Percentiles rank a stretch among this genome's conserved stretches.
These are phyloP conservation scores for Barnettozyma pratensis DNA, from an alignment of 805 yeast genomes.

Conservation along the genomic window DNA sequence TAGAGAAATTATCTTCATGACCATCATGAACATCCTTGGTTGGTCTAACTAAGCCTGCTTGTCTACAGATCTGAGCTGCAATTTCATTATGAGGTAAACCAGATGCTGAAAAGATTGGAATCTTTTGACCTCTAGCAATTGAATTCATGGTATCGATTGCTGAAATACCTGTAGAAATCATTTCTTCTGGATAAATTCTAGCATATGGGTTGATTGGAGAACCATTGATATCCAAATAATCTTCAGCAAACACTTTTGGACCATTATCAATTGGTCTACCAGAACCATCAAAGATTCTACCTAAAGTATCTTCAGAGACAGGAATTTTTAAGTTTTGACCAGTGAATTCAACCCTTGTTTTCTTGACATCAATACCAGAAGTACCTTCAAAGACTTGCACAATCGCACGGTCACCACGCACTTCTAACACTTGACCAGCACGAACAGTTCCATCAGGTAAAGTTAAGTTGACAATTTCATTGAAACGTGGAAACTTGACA, in stretches of 20 bases:
- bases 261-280: conserved; percentile 98
- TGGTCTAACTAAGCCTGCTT: conserved; percentile 98
- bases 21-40: conserved; percentile 99
- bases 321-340: conserved; percentile 91
- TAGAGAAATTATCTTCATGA: conserved; percentile 98
- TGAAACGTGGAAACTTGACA: conserved; percentile 84
- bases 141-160: conserved; percentile 99
- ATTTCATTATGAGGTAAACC: conserved; percentile 99
- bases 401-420: conserved; percentile 93
- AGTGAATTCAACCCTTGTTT: conserved; percentile 95
- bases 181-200: conserved; percentile 98
- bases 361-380: conserved; percentile 96
- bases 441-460: conserved; percentile 92
- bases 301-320: conserved; percentile 94
- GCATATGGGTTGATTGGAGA: conserved; percentile 98
- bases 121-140: conserved; percentile 99
- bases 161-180: conserved; percentile 98
- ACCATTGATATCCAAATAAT: conserved; percentile 96
- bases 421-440: conserved; percentile 98
- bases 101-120: conserved; percentile 97
- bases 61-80: conserved; percentile 99
- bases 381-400: conserved; percentile 99
- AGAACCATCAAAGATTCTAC: conserved; percentile 97
- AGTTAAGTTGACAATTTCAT: conserved; percentile 95
- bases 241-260: conserved; percentile 97